Evolutionary conservation across 441 rosid species (phyloP), one percentile per base, ranked within the genome.

Genomic region (Jatropha multifida): DNA sequence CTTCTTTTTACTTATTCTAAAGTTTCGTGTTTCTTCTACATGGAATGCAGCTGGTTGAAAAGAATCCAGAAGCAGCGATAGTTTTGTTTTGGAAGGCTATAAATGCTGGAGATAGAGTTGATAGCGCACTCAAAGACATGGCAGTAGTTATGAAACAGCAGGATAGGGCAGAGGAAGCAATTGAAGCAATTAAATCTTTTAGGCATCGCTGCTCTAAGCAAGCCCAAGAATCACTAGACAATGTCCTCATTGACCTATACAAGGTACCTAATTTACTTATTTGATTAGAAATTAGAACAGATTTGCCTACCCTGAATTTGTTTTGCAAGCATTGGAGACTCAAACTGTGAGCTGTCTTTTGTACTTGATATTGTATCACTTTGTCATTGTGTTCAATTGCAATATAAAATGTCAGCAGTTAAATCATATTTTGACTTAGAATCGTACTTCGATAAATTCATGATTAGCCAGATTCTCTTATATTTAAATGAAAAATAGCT

Each of bases 91-190:
- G 97, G 99, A 91, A 90, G 85, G 98, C 99, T 6, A 90, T 94
- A 63, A 94, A 91, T 71, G 89, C 87, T 0, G 93, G 97, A 62
- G 98, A 92, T 74, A 86, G 91, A 82, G 92, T 92, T 4, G 98
- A 94, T 41, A 91, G 98, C 78, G 97, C 98, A 68, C 84, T 94
- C 38, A 94, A 94, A 71, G 98, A 94, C 87, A 94, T 94, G 98
- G 97, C 94, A 4, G 92, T 94, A 63, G 91, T 91, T 79, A 87
- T 92, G 96, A 92, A 92, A 85, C 94, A 92, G 71, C 86, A 86
- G 8, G 86, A 92, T 59, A 82, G 97, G 72, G 76, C 88, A 0
- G 92, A 89, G 79, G 97, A 92, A 78, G 83, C 80, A 23, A 87
- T 94, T 42, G 97, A 94, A 86, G 97, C 97, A 10, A 65, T 94